Percentiles rank a stretch among this genome's conserved stretches.
phyloP scores from a whole-genome alignment of 2,329 filamentous ascomycete genomes.

The Venturia oleaginea region DNA sequence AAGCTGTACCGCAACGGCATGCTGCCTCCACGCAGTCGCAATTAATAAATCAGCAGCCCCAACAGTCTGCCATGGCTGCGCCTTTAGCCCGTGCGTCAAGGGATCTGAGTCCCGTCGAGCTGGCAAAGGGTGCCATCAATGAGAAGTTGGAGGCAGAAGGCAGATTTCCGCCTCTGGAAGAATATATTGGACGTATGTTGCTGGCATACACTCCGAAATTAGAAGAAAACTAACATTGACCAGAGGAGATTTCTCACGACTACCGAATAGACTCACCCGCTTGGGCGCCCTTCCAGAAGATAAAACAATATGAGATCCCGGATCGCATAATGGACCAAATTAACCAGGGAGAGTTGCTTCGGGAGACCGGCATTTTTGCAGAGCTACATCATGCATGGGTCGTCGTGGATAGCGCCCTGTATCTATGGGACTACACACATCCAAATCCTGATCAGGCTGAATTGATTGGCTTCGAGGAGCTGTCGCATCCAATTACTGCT shows the following conservation, averaged over 20 bases:
- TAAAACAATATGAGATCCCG: constrained; percentile 80
- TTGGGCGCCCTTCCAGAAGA: constrained; percentile 84
- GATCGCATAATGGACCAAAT: constrained; percentile 89
- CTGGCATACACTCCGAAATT: constrained; percentile 11
- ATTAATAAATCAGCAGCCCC: not conserved
- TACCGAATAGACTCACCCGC: constrained; percentile 69
- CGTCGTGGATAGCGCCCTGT: constrained; percentile 88
- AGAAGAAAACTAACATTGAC: constrained; percentile 4
- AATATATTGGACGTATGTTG: constrained; percentile 74
- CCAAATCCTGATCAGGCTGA: constrained; percentile 85
- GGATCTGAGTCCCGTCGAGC: constrained; percentile 50
- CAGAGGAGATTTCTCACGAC: constrained; percentile 83
- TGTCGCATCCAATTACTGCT: constrained; percentile 78
- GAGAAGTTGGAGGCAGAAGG: constrained; percentile 65
- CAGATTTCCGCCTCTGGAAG: constrained; percentile 80
- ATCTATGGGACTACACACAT: constrained; percentile 95
- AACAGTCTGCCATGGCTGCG: not conserved
- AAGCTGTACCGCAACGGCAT: not conserved
- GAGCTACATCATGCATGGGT: constrained; percentile 95
- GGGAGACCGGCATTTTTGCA: constrained; percentile 91
- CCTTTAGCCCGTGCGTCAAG: not conserved
- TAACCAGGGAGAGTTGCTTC: constrained; percentile 76
- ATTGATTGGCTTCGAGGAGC: constrained; percentile 85
- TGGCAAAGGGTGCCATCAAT: constrained; percentile 78
- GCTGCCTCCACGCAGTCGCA: constrained; percentile 3